These are phyloP conservation scores for Termitomyces sp. DNA, from an alignment of 768 basidiomycete species.

Conservation along the genomic window DNA sequence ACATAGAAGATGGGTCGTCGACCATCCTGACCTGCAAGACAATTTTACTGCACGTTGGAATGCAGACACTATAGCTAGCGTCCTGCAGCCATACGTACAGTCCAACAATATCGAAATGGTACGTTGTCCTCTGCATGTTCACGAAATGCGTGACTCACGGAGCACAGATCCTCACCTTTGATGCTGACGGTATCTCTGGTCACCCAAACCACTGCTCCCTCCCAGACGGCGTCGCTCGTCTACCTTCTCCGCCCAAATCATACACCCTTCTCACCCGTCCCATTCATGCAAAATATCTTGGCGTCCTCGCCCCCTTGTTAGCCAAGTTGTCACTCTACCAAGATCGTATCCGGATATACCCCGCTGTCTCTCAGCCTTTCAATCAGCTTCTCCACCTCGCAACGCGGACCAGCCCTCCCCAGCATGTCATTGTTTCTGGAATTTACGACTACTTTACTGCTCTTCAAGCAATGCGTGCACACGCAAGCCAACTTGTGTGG, in stretches of 20 bases:
- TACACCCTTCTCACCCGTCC: conserved; percentile 62
- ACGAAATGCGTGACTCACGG: conserved; percentile 1
- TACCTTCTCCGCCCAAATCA: conserved; percentile 36
- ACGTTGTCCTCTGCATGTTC: conserved; percentile 17
- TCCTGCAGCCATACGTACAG: conserved; percentile 54
- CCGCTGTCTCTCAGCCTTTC: neutral
- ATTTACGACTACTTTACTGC: conserved; percentile 49
- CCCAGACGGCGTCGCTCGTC: conserved; percentile 45
- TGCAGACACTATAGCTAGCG: conserved; percentile 47
- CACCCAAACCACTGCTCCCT: conserved; percentile 87
- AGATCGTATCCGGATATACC: conserved; percentile 1
- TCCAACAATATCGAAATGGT: conserved; percentile 62
- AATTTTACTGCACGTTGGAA: conserved; percentile 69
- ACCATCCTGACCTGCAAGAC: conserved; percentile 71
- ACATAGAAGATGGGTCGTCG: conserved; percentile 53
- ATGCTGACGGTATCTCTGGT: conserved; percentile 65
- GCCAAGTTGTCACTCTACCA: conserved; percentile 41
- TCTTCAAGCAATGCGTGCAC: conserved; percentile 65
- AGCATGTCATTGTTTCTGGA: conserved; percentile 53
- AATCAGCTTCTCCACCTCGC: neutral
- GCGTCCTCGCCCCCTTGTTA: conserved; percentile 44
- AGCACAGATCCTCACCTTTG: conserved; percentile 80
- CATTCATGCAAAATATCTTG: conserved; percentile 54
- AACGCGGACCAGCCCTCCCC: neutral
- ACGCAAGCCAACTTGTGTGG: conserved; percentile 79